Evolutionary conservation across 2,329 filamentous ascomycete genomes (phyloP), one percentile per base, ranked within the genome.

Genomic region (Xylariaceae sp.): DNA sequence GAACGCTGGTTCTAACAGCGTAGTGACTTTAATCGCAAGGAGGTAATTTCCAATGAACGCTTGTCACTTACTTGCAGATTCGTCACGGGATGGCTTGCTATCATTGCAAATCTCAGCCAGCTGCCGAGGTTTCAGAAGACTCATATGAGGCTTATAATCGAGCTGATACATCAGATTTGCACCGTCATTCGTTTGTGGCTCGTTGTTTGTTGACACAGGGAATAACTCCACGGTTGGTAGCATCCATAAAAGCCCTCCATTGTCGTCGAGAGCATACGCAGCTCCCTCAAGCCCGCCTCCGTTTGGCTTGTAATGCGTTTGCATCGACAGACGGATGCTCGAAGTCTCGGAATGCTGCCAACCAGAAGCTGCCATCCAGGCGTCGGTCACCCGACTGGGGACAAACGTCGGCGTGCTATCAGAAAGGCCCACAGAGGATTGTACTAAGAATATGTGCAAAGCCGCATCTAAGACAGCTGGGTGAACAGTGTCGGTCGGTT

Each of bases 81-180:
- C 22, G 22, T 27, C 22, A 27, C 22, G 22, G 22, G 7, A 27
- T 7, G 22, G 22, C 22, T 7, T 46, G 31, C 62, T 42, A 6
- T 55, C 57, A 11, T 55, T 40, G 43, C 64, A 69, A 1, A 51
- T 44, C 2, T 41, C 38, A 6, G 40, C 44, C 9, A 71, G 54
- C 48, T 69, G 60, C 38, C 62, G 22, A 10, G 57, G 55, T 14
- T 55, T 51, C 12, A 71, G 56, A n/a, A 70, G 39, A 55, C 66
- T 68, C 17, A 71, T 55, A 44, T 71, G 66, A 0, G 69, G 69
- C 50, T 68, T 67, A 69, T 69, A 72, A 22, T 68, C 63, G 31
- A 70, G 51, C 6, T 53, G 60, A 42, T 71, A 60, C 10, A 71
- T 49, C 39, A 71, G 48, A 40, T 65, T 67, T 45, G 60, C 58